Evolutionary conservation across 2,329 filamentous ascomycete genomes (phyloP).

Genomic region (Didymella pinodella): DNA sequence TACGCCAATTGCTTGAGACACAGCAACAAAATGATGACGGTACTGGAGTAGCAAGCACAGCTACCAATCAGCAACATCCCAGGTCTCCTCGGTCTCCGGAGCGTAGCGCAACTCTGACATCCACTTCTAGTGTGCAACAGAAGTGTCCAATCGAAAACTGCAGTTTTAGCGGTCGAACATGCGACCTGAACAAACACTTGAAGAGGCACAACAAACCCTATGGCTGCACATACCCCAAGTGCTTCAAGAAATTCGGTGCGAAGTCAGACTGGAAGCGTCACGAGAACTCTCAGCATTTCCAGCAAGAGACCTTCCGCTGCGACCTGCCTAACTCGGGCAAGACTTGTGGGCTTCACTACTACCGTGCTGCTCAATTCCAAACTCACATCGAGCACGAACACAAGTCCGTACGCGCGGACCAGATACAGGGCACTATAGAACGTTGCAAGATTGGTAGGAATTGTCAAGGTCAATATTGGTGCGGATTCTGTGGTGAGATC

Average conservation of each 20-base stretch:
- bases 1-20: neutral
- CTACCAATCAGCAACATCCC: constrained; percentile 14
- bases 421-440: constrained; percentile 55
- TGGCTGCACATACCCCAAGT: constrained; percentile 76
- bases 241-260: constrained; percentile 80
- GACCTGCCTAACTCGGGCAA: constrained; percentile 37
- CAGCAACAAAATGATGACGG: neutral
- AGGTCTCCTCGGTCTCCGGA: constrained; percentile 20
- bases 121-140: constrained; percentile 14
- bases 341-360: constrained; percentile 66
- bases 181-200: constrained; percentile 71
- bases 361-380: constrained; percentile 66
- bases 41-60: too few species aligned
- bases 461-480: constrained; percentile 78
- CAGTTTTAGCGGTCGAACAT: constrained; percentile 24
- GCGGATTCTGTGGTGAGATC: constrained; percentile 76
- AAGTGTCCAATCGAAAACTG: constrained; percentile 29
- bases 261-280: constrained; percentile 96
- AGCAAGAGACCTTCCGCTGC: constrained; percentile 77
- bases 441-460: constrained; percentile 70
- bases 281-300: constrained; percentile 80
- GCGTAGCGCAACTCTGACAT: constrained; percentile 26
- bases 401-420: constrained; percentile 33
- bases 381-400: constrained; percentile 68
- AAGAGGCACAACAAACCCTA: constrained; percentile 85